Percentiles rank a stretch among this genome's conserved stretches.
phyloP scores from a whole-genome alignment of 1,284 basidiomycete species.

The Phenoliferia sp. region DNA sequence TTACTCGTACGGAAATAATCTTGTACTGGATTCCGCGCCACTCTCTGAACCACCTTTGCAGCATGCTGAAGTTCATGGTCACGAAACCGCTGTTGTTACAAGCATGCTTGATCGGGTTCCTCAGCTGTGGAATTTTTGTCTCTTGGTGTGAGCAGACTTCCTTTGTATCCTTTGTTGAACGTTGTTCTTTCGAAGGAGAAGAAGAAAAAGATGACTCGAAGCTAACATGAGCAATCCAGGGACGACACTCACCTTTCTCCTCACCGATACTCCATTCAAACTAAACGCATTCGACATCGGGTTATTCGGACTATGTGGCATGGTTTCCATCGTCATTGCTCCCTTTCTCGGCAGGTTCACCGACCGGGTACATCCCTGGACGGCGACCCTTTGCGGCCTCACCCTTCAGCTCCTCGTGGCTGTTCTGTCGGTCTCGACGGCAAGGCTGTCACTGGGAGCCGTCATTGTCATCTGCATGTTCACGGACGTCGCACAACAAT shows the following conservation, averaged over 20 bases:
- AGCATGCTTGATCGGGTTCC: neutral
- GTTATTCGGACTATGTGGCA: slow-evolving; percentile 1
- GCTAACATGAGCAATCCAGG: too few species aligned
- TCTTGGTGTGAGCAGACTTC: neutral
- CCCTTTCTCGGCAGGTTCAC: neutral
- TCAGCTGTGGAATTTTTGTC: neutral
- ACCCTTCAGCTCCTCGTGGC: neutral
- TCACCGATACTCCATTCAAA: neutral
- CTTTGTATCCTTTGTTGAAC: neutral
- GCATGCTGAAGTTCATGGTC: neutral
- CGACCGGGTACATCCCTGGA: neutral
- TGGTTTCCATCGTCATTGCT: neutral
- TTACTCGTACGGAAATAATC: neutral
- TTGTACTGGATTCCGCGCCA: neutral
- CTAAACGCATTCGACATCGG: slow-evolving; percentile 4
- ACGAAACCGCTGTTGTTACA: neutral
- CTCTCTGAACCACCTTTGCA: neutral
- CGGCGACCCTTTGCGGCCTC: neutral
- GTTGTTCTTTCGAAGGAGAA: too few species aligned
- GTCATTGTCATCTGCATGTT: neutral
- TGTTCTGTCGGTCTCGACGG: neutral
- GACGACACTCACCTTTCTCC: slow-evolving; percentile 2
- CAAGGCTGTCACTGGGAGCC: neutral
- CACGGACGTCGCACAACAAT: neutral
- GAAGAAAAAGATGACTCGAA: too few species aligned